Evolutionary conservation across 495 filamentous ascomycete species (phyloP), one percentile per base, ranked within the genome.

Genomic region (Bacidia gigantensis): DNA sequence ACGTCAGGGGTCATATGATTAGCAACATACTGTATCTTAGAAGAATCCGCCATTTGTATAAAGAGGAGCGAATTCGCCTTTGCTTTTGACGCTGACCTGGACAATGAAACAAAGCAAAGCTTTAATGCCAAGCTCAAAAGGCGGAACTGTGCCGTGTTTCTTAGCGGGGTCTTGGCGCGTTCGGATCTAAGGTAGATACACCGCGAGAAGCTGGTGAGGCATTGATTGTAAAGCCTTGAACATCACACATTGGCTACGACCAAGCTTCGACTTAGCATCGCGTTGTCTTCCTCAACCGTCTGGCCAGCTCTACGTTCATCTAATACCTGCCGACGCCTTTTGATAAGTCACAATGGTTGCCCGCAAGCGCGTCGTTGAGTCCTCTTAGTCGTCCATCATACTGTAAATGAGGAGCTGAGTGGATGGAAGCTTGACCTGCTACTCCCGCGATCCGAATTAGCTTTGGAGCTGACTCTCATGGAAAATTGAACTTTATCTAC

Each of bases 21-120:
- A 62, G 64, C 55, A 55, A 72, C 79, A 54, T 75, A 89, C 85
- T 85, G 81, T 41, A 88, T 81, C 72, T 87, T 87, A 60, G 75
- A 10, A 38, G 26, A 68, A 66, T 88, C 83, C 44, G 81, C 75
- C 84, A 88, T 87, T 56, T 55, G 66, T 51, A 50, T 62, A 68
- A 67, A 65, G 63, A 66, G n/a, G 57, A 50, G 58, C 56, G 58
- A 58, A 14, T 7, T 35, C 14, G 29, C 29, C 29, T 14, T 7
- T 5, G 5, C 29, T 35, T 35, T 14, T 35, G 29, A 5, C 14
- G 29, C 29, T 35, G 29, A n/a, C 29, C 5, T 7, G 29, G 29
- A 35, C 14, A 35, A 35, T 35, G 5, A 7, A 35, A 35, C 29
- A 14, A 7, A 35, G 5, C 29, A 35, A 5, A 35, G 29, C n/a